phyloP scores from a whole-genome alignment of 2,329 filamentous ascomycete species.

The Myriosclerotinia scirpicola region DNA sequence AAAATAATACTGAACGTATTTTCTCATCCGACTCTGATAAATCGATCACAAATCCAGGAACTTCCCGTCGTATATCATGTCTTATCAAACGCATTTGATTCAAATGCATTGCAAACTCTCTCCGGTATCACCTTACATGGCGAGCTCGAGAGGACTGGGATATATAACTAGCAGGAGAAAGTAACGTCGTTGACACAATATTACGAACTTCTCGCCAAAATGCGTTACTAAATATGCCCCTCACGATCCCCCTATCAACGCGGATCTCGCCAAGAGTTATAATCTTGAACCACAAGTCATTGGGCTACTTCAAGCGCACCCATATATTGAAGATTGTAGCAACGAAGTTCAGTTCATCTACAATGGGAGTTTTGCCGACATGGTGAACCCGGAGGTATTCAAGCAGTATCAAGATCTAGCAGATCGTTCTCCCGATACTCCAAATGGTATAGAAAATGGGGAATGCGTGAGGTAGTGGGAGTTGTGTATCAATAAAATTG shows the following conservation, averaged over 20 bases:
- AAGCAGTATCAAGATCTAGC: conserved; percentile 25
- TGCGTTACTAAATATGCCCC: conserved; percentile 28
- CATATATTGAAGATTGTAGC: conserved; percentile 20
- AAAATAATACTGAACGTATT: neutral
- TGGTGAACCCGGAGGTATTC: conserved; percentile 15
- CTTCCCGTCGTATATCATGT: neutral
- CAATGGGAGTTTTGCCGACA: conserved; percentile 26
- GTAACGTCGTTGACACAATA: conserved; percentile 21
- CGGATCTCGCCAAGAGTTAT: conserved; percentile 19
- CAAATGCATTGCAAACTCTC: neutral
- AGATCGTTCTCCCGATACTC: conserved; percentile 9
- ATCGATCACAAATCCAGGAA: neutral
- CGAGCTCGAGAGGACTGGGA: neutral
- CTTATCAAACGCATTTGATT: neutral
- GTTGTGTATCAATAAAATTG: conserved; percentile 5
- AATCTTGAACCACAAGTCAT: conserved; percentile 24
- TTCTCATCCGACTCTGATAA: neutral
- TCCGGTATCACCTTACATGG: neutral
- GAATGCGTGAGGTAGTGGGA: conserved; percentile 16
- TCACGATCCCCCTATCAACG: conserved; percentile 25
- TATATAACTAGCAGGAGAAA: conserved; percentile 23
- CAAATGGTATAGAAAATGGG: conserved; percentile 20
- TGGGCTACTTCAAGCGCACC: conserved; percentile 25
- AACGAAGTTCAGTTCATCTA: conserved; percentile 27
- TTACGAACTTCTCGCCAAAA: conserved; percentile 26